A percentile compares a stretch with the other conserved stretches of the same genome.
These are phyloP conservation scores for Xylaria sp. DNA, from an alignment of 2,329 filamentous ascomycete species.

Conservation along the genomic window DNA sequence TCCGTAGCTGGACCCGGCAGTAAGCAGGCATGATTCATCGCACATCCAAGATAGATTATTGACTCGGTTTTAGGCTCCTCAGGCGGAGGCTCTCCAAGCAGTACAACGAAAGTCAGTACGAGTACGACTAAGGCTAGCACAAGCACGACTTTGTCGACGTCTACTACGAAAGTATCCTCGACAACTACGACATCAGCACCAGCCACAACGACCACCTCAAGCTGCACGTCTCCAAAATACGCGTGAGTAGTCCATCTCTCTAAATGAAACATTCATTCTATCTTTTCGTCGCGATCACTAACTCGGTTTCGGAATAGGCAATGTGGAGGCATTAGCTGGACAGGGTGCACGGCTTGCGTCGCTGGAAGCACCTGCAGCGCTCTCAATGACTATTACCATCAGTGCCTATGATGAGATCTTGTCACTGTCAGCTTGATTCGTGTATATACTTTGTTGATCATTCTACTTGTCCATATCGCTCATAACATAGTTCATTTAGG, in stretches of 20 bases:
- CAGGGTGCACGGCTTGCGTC: slow-evolving; percentile 50
- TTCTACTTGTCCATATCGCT: background rate
- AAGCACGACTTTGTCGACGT: slow-evolving; percentile 28
- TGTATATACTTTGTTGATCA: slow-evolving; percentile 20
- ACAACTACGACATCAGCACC: slow-evolving; percentile 36
- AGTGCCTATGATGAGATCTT: slow-evolving; percentile 27
- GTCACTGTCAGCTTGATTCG: background rate
- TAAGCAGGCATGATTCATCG: slow-evolving; percentile 14
- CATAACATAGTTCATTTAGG: background rate
- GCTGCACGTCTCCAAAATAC: slow-evolving; percentile 44
- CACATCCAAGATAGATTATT: background rate
- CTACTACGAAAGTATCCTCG: slow-evolving; percentile 28
- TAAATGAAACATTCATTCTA: background rate
- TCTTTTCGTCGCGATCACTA: background rate
- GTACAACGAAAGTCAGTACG: slow-evolving; percentile 18
- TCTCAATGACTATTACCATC: slow-evolving; percentile 37
- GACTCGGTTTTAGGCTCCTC: slow-evolving; percentile 23
- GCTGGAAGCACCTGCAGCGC: slow-evolving; percentile 49
- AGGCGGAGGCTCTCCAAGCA: slow-evolving; percentile 28
- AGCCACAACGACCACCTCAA: slow-evolving; percentile 32
- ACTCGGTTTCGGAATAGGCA: slow-evolving; percentile 41
- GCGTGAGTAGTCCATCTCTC: slow-evolving; percentile 24
- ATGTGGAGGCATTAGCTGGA: slow-evolving; percentile 52
- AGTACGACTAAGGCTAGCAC: slow-evolving; percentile 28
- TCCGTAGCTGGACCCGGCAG: slow-evolving; percentile 42